Base-by-base conservation (phyloP, 768 basidiomycete species). In the Suillus paluster region DNA sequence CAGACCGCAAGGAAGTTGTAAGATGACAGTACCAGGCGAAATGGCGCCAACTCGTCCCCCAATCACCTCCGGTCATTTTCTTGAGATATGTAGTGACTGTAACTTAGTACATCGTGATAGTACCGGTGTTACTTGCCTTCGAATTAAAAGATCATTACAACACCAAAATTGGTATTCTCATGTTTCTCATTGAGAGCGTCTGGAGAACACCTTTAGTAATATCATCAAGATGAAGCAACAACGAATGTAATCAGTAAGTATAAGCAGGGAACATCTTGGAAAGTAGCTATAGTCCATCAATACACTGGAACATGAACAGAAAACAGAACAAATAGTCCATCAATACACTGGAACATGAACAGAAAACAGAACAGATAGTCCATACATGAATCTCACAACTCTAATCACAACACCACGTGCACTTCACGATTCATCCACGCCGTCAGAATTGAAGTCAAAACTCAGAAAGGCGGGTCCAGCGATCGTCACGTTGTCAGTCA, bases 401-500 rank as follows among this genome's bases (percentile, higher is more conserved):
- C 15, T 25, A 30, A 21, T 19, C 12, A 50, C 12, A 23, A 6
- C 46, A 38, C 8, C 6, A 23, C 6, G 1, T 14, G 1, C 10
- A 25, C 10, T 10, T 25, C 6, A 46, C 19, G 8, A 4, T 57
- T 39, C 38, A 5, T 39, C 25, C 42, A 14, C 9, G 6, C 44
- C 59, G 61, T 72, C 44, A 74, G 78, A 66, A 21, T 61, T 60
- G 38, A 68, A 68, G 34, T 55, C 36, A 49, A 73, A 71, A 39
- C 60, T 52, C 48, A 78, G 42, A 62, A 79, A 71, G 23, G 73
- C 69, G 23, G 76, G 79, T 9, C 81, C 81, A 46, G 81, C 81
- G 30, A 81, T 62, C 55, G 76, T 81, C 66, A 74, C 78, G 34
- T 69, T 69, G 65, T 81, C 81, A 14, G 70, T 68, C 25, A 79